Evolutionary conservation across 768 basidiomycete species (phyloP).

Genomic region (Clathrus columnatus): DNA sequence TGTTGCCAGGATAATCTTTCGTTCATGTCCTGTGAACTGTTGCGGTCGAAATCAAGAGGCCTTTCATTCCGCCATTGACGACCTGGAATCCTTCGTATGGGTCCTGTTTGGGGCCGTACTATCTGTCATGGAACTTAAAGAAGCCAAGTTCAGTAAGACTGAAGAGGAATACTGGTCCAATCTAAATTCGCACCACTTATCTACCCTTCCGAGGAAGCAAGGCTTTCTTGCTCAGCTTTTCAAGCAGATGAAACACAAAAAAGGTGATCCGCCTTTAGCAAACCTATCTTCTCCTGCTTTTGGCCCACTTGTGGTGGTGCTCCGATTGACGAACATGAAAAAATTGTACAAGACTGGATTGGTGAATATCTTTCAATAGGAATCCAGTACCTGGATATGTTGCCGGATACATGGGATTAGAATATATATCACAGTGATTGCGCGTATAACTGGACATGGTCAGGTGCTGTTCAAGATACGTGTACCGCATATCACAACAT

Average conservation of each 20-base stretch:
- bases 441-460: too few species aligned
- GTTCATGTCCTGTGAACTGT: not conserved
- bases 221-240: too few species aligned
- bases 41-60: not conserved
- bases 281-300: not conserved
- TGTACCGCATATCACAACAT: too few species aligned
- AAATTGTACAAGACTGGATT: too few species aligned
- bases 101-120: not conserved
- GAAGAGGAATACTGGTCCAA: not conserved
- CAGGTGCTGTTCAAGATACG: too few species aligned
- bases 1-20: not conserved
- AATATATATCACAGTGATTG: too few species aligned
- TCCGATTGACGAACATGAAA: not conserved
- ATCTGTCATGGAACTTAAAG: not conserved
- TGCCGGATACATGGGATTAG: not conserved
- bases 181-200: not conserved
- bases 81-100: conserved; percentile 1
- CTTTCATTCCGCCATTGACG: not conserved
- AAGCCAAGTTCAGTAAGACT: not conserved
- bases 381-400: not conserved
- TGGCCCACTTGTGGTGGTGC: not conserved
- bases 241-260: not conserved
- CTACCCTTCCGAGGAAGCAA: not conserved
- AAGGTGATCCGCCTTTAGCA: not conserved
- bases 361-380: not conserved